phyloP scores from a whole-genome alignment of 768 basidiomycete genomes.

The Rubroboletus pulcherrimus region DNA sequence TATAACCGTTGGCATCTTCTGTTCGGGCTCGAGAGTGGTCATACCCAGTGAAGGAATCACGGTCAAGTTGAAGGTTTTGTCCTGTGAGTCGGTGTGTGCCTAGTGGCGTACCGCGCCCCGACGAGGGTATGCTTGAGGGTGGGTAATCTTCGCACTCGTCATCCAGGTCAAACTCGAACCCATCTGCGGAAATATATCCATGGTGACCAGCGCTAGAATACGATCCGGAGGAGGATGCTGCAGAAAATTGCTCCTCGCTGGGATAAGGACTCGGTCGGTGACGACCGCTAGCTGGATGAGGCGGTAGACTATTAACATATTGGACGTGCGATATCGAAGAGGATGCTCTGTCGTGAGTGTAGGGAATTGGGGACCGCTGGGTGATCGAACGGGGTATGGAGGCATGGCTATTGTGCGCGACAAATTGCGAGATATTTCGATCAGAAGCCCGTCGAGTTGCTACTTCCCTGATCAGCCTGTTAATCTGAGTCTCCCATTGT shows the following conservation, averaged over 20 bases:
- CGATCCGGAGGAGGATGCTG: slow-evolving; percentile 30
- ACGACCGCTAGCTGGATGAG: slow-evolving; percentile 34
- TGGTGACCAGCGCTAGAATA: slow-evolving; percentile 20
- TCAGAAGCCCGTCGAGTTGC: slow-evolving; percentile 68
- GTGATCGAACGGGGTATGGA: slow-evolving; percentile 34
- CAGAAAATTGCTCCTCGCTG: slow-evolving; percentile 37
- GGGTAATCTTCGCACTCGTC: slow-evolving; percentile 80
- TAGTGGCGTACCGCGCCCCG: slow-evolving; percentile 74
- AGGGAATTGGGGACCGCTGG: slow-evolving; percentile 34
- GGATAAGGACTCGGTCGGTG: slow-evolving; percentile 35
- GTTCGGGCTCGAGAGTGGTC: slow-evolving; percentile 65
- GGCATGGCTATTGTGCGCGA: slow-evolving; percentile 40
- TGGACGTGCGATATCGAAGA: slow-evolving; percentile 31
- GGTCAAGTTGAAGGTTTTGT: slow-evolving; percentile 58
- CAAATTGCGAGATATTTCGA: slow-evolving; percentile 53
- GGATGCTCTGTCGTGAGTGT: slow-evolving; percentile 36
- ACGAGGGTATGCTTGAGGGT: slow-evolving; percentile 41
- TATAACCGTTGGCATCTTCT: slow-evolving; percentile 60
- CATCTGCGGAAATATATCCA: slow-evolving; percentile 55
- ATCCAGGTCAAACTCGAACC: slow-evolving; percentile 70
- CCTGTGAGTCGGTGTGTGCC: slow-evolving; percentile 55
- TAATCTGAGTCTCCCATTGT: slow-evolving; percentile 90
- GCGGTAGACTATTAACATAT: slow-evolving; percentile 31
- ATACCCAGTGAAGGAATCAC: slow-evolving; percentile 43
- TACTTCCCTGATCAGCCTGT: slow-evolving; percentile 77